These are phyloP conservation scores for Staphylotrichum longicolle DNA, from an alignment of 495 filamentous ascomycete genomes.

Conservation along the genomic window DNA sequence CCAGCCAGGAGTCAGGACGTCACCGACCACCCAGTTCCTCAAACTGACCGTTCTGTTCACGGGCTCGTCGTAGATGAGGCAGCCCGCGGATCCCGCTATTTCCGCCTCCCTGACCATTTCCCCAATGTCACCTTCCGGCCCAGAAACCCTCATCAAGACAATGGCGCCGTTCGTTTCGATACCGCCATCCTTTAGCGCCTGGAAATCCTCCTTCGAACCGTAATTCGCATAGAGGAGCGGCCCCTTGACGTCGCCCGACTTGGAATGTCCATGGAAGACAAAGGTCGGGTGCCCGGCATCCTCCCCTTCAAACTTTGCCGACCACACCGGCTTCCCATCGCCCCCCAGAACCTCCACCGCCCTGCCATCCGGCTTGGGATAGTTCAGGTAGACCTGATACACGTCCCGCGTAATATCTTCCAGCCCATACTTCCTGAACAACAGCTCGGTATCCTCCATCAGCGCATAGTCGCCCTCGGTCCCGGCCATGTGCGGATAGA, in stretches of 20 bases:
- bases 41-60: slow-evolving; percentile 60
- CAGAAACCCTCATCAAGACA: slow-evolving; percentile 77
- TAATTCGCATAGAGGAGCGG: slow-evolving; percentile 95
- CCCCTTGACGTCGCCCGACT: slow-evolving; percentile 82
- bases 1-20: slow-evolving; percentile 85
- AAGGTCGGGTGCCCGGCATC: slow-evolving; percentile 59
- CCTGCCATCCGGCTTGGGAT: slow-evolving; percentile 72
- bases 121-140: slow-evolving; percentile 65
- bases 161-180: slow-evolving; percentile 77
- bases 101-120: slow-evolving; percentile 91
- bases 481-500: slow-evolving; percentile 83
- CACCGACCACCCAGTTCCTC: slow-evolving; percentile 78
- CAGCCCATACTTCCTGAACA: slow-evolving; percentile 66
- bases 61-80: slow-evolving; percentile 90
- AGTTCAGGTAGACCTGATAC: slow-evolving; percentile 90
- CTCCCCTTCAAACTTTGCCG: slow-evolving; percentile 81
- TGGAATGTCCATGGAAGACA: slow-evolving; percentile 86
- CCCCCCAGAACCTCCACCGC: slow-evolving; percentile 70
- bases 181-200: slow-evolving; percentile 63
- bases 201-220: slow-evolving; percentile 80
- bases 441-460: slow-evolving; percentile 73
- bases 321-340: slow-evolving; percentile 69
- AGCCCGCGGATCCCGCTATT: slow-evolving; percentile 75
- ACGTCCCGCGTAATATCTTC: slow-evolving; percentile 70
- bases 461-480: slow-evolving; percentile 84